Base-by-base conservation (phyloP, 2,329 filamentous ascomycete genomes). In the Scedosporium dehoogii region DNA sequence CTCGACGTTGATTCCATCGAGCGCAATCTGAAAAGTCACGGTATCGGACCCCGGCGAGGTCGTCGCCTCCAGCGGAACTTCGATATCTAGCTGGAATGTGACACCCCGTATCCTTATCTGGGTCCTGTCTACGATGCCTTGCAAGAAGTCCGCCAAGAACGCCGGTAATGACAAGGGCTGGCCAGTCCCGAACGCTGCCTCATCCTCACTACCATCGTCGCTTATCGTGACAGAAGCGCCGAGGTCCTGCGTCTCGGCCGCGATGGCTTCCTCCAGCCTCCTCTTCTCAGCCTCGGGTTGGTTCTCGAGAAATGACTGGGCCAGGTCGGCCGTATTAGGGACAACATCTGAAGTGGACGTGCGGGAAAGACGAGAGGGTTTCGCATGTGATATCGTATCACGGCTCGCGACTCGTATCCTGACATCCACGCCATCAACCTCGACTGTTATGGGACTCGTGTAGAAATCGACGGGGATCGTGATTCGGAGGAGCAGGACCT, bases 391-490 rank as follows among this genome's bases (percentile, higher is more conserved):
- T 14, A 23, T 48, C 12, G 38, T 10, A 3, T 41, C 41, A 41
- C 56, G 44, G 41, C 61, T 61, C 21, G 62, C 55, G n/a, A 91
- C 78, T 67, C 80, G 81, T 25, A 90, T 70, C 64, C 86, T 82
- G 38, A 96, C 81, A 66, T 92, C 84, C 64, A 97, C 85, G 21
- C 91, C 92, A 68, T 93, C 86, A 23, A 93, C 82, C 70, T 96
- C 90, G 68, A 93, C 85, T 33, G 84, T 79, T 71, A 97, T 96
- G 29, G 91, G 87, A 67, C 88, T 92, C 61, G 86, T 88, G 73
- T 92, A 92, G 67, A 97, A 87, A 73, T 97, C 91, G 71, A 94
- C 87, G 12, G 93, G 91, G 59, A 97, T 82, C 6, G 89, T 96
- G 61, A 97, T 78, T 69, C 89, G 88, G 25, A 97, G 83, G 6